Percentiles rank a stretch among this genome's conserved stretches.
Conservation (phyloP, 257 asterid genomes). For the Nicotiana paniculata region DNA sequence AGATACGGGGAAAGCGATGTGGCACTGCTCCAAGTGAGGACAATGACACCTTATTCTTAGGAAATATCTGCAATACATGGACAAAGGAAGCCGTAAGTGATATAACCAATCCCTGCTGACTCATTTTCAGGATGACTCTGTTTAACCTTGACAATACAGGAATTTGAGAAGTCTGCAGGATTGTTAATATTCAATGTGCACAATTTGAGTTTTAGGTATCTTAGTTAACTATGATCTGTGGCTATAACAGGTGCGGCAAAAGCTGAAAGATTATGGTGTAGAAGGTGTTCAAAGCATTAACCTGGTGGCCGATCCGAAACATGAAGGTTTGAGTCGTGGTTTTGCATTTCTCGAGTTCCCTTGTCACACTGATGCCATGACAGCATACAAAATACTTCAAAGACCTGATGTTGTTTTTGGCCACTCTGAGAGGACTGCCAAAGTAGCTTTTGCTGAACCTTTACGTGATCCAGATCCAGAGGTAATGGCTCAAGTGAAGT, state of each 20-base stretch:
- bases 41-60: conserved; percentile 54
- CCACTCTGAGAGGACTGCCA: conserved; percentile 55
- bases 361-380: conserved; percentile 48
- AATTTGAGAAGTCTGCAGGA: background rate
- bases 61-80: conserved; percentile 66
- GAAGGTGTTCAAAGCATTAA: conserved; percentile 46
- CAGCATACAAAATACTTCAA: conserved; percentile 55
- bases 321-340: conserved; percentile 63
- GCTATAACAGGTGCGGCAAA: conserved; percentile 38
- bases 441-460: conserved; percentile 68
- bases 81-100: conserved; percentile 49
- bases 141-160: background rate
- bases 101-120: background rate
- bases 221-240: conserved; percentile 6
- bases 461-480: conserved; percentile 57
- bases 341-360: conserved; percentile 57
- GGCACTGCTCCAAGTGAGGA: conserved; percentile 55
- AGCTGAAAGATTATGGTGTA: conserved; percentile 49
- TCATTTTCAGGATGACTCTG: background rate
- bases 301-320: conserved; percentile 47
- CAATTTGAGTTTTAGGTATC: background rate
- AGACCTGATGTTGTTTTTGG: conserved; percentile 53
- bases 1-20: conserved; percentile 67
- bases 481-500: conserved; percentile 62
- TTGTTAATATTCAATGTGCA: background rate